These are phyloP conservation scores for Murraya paniculata DNA, from an alignment of 345 rosid species.

Conservation along the genomic window DNA sequence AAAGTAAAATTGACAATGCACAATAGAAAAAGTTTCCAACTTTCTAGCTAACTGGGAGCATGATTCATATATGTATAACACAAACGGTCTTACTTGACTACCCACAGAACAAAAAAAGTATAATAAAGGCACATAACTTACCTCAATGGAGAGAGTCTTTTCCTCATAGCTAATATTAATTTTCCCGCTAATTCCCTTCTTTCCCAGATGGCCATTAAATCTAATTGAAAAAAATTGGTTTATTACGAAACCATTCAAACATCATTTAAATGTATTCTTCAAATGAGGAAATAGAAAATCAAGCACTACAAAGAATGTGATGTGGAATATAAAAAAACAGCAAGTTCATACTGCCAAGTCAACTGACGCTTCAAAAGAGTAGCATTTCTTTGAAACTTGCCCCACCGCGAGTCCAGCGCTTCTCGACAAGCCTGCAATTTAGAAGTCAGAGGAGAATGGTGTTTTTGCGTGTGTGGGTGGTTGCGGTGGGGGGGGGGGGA, in stretches of 20 bases:
- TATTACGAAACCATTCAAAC: conserved; percentile 4
- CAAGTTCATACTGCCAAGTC: conserved; percentile 75
- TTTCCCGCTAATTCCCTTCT: conserved; percentile 85
- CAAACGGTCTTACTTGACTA: conserved; percentile 1
- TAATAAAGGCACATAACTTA: conserved; percentile 23
- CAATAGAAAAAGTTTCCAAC: neutral
- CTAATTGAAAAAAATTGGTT: conserved; percentile 35
- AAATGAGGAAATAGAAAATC: conserved; percentile 8
- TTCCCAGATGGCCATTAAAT: conserved; percentile 77
- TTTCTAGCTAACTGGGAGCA: neutral
- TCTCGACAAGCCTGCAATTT: conserved; percentile 57
- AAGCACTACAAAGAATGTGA: neutral
- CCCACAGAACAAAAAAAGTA: neutral
- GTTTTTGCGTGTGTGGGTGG: too few species aligned
- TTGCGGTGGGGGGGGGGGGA: neutral
- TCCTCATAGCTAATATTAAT: conserved; percentile 68
- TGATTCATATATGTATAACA: neutral
- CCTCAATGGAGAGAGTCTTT: conserved; percentile 82
- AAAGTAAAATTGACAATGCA: neutral
- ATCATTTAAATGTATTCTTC: neutral
- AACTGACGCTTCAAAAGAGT: conserved; percentile 54
- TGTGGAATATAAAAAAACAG: neutral
- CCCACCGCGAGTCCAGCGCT: conserved; percentile 61
- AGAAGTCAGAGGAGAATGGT: too few species aligned
- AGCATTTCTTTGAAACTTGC: conserved; percentile 66